These are phyloP conservation scores for Gossypium herbaceum DNA, from an alignment of 345 rosid species.

Conservation along the genomic window DNA sequence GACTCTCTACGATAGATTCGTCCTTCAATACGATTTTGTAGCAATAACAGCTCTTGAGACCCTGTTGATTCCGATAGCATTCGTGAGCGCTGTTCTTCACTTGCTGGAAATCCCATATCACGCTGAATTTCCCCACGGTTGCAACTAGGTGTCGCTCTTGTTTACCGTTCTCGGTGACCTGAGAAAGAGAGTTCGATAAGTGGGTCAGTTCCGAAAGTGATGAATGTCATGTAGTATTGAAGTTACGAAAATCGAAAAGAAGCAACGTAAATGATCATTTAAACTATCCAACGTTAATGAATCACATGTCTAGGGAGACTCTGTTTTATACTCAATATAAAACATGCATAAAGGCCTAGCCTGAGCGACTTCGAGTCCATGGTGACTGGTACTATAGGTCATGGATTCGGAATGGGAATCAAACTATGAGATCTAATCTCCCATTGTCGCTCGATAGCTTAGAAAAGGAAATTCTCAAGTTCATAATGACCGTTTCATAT, in stretches of 20 bases:
- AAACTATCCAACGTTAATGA: not conserved
- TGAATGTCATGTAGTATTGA: not conserved
- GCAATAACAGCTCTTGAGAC: conserved; percentile 94
- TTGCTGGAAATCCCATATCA: conserved; percentile 95
- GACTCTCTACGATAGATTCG: conserved; percentile 87
- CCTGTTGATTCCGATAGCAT: conserved; percentile 86
- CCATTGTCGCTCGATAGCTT: too few species aligned
- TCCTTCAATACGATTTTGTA: conserved; percentile 90
- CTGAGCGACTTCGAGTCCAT: not conserved
- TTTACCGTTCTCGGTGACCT: conserved; percentile 94
- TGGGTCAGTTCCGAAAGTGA: not conserved
- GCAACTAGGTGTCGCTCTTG: conserved; percentile 91
- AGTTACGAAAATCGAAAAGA: not conserved
- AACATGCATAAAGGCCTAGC: not conserved
- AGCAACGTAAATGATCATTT: not conserved
- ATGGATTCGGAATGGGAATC: too few species aligned
- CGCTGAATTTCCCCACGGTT: conserved; percentile 92
- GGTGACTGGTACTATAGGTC: too few species aligned
- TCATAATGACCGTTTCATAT: too few species aligned
- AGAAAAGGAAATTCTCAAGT: too few species aligned
- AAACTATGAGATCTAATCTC: too few species aligned
- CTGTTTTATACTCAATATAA: not conserved
- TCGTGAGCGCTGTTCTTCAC: conserved; percentile 87
- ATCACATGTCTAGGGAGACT: not conserved
- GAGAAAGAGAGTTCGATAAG: not conserved